Evolutionary conservation across 306 rosid species (phyloP), one percentile per base, ranked within the genome.

Genomic region (Vicia sativa): DNA sequence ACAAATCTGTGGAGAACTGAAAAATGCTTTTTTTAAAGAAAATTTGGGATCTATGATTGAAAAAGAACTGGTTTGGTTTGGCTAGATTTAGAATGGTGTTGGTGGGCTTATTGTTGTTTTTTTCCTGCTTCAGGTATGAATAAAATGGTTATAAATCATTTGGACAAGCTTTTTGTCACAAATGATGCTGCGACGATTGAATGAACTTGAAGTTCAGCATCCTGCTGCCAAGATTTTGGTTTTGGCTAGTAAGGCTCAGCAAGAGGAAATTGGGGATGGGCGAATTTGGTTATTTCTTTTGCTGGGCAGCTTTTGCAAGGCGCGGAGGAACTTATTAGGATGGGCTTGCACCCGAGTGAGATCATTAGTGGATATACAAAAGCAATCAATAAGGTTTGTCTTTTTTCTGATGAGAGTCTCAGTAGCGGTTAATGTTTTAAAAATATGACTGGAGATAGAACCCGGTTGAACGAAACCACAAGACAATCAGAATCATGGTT

Each of bases 191-290:
- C 82, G 1, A 93, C 95, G 0, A 90, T 93, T 64, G 44, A 93
- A 84, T 50, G 97, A 93, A 44, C 92, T 93, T 8, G 97, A 93
- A 83, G 90, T 93, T 79, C 97, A 93, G 77, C 99, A 93, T 71
- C 97, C 99, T 42, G 97, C 97, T 6, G 97, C 98, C 65, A 93
- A 90, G 85, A 10, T 93, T 82, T 85, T 90, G 88, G 98, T 93
- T 70, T 79, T 93, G 83, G 98, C 97, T 0, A 85, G 89, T 41
- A 86, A 85, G 78, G 91, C 98, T 68, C 98, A 93, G 34, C 96
- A 93, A 14, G 97, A 90, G 69, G 97, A 93, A 62, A 88, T 93
- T 44, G 99, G 99, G 0, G 99, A 93, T 53, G 99, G 96, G 99
- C 99, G 21, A 93, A 93, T 82, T 77, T 90, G 16, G 88, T 96